These are phyloP conservation scores for Leccinum pellstonianum DNA, from an alignment of 768 basidiomycete genomes.

Conservation along the genomic window DNA sequence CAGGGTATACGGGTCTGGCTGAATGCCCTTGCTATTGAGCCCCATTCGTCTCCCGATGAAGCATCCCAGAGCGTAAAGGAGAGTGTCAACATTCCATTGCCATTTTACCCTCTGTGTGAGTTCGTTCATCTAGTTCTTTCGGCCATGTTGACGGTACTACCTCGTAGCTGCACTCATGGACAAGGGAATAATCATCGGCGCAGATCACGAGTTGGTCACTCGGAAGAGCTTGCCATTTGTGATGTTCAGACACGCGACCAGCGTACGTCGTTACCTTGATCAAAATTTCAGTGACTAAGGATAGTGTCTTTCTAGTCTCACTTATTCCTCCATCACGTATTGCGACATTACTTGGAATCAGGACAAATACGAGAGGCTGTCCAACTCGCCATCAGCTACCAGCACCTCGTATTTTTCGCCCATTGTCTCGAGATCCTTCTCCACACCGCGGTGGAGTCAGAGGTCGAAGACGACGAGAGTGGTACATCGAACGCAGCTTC, in stretches of 20 bases:
- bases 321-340: constrained; percentile 89
- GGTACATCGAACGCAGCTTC: constrained; percentile 21
- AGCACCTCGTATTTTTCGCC: constrained; percentile 86
- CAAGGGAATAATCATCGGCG: constrained; percentile 97
- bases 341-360: constrained; percentile 76
- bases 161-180: constrained; percentile 91
- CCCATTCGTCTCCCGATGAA: constrained; percentile 39
- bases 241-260: constrained; percentile 89
- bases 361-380: constrained; percentile 73
- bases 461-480: constrained; percentile 41
- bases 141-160: constrained; percentile 1
- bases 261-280: constrained; percentile 48
- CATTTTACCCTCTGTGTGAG: constrained; percentile 95
- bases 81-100: constrained; percentile 87
- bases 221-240: constrained; percentile 80
- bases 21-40: constrained; percentile 90
- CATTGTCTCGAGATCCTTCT: constrained; percentile 94
- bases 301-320: constrained; percentile 61
- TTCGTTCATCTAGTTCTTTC: constrained; percentile 7
- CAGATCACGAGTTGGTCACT: constrained; percentile 81
- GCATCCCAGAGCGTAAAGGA: constrained; percentile 68
- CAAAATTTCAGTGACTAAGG: constrained; percentile 3
- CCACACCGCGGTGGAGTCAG: constrained; percentile 89
- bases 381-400: constrained; percentile 81
- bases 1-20: constrained; percentile 89